Evolutionary conservation across 257 asterid species (phyloP).

Genomic region (Primulina huaijiensis): DNA sequence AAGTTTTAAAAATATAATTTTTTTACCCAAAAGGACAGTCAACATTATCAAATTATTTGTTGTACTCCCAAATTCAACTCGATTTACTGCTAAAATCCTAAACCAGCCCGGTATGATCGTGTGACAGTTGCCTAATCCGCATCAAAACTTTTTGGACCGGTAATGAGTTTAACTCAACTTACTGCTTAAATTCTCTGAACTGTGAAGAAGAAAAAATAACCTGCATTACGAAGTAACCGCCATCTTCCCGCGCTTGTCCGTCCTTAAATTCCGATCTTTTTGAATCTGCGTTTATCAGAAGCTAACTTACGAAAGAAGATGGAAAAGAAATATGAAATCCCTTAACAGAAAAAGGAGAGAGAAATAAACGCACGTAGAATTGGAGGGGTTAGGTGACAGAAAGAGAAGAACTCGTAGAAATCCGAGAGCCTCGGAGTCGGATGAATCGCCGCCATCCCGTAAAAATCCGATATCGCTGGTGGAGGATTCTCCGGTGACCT

Average conservation of each 20-base stretch:
- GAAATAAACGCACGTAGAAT: slow-evolving; percentile 56
- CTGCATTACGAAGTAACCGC: slow-evolving; percentile 90
- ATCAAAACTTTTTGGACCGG: no score
- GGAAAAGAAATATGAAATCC: background rate
- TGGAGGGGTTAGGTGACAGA: slow-evolving; percentile 80
- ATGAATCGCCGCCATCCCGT: slow-evolving; percentile 96
- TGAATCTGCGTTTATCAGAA: slow-evolving; percentile 46
- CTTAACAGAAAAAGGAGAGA: background rate
- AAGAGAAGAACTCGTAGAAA: slow-evolving; percentile 89
- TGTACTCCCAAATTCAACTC: background rate
- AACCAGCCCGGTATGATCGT: no score
- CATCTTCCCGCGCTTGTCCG: slow-evolving; percentile 56
- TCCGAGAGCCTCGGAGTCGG: slow-evolving; percentile 95
- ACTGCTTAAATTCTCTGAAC: no score
- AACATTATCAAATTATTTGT: no score
- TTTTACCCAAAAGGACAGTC: background rate
- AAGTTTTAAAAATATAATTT: background rate
- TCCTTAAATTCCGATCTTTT: slow-evolving; percentile 46
- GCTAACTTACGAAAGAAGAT: background rate
- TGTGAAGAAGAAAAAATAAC: slow-evolving; percentile 29
- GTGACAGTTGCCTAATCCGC: no score
- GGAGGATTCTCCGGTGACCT: slow-evolving; percentile 44
- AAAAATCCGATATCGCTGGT: slow-evolving; percentile 50
- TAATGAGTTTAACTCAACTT: no score
- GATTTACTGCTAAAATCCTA: no score